Conservation (phyloP, 306 rosid species). For the Lupinus albus region DNA sequence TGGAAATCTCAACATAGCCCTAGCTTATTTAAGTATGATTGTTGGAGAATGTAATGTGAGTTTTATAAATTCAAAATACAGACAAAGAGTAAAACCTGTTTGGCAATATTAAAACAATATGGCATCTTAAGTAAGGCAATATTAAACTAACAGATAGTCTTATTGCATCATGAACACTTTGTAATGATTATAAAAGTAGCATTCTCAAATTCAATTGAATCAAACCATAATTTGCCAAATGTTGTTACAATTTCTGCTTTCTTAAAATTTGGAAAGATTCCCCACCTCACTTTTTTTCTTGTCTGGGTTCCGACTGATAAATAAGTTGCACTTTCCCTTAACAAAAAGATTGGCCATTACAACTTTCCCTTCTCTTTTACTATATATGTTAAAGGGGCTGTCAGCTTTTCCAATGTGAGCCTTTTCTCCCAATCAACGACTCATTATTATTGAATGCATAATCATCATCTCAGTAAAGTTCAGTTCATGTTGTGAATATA, state of each 20-base stretch:
- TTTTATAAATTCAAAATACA: conserved; percentile 1
- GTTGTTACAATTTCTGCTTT: conserved; percentile 26
- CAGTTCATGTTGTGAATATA: conserved; percentile 29
- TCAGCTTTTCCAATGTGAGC: conserved; percentile 36
- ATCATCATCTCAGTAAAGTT: conserved; percentile 33
- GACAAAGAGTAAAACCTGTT: background rate
- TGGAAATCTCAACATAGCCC: too few species aligned
- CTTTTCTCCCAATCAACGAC: conserved; percentile 35
- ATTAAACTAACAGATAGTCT: background rate
- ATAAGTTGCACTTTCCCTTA: conserved; percentile 10
- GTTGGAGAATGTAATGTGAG: background rate
- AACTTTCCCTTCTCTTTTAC: conserved; percentile 17
- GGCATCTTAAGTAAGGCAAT: background rate
- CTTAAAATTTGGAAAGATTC: conserved; percentile 37
- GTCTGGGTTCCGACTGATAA: conserved; percentile 3
- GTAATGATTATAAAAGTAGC: background rate
- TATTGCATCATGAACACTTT: background rate
- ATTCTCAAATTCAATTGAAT: background rate
- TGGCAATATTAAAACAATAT: background rate
- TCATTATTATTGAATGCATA: conserved; percentile 36
- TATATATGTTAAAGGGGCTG: conserved; percentile 22
- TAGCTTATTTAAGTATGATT: background rate
- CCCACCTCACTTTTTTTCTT: background rate
- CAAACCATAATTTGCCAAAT: background rate
- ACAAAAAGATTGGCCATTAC: conserved; percentile 25